These are phyloP conservation scores for Calonectria naviculata DNA, from an alignment of 2,329 filamentous ascomycete species.

Conservation along the genomic window DNA sequence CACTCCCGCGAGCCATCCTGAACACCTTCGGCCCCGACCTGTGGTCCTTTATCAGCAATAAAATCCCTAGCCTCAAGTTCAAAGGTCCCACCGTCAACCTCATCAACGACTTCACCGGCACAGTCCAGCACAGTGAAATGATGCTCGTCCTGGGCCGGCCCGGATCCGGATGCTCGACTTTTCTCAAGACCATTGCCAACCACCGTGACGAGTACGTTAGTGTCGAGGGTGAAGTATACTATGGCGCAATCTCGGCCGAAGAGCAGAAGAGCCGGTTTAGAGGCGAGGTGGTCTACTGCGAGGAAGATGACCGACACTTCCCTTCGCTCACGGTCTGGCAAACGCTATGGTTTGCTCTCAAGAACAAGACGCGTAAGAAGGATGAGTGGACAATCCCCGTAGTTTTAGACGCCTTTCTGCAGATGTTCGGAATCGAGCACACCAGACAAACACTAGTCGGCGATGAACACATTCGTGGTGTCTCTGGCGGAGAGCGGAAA, in stretches of 20 bases:
- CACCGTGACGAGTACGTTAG: constrained; percentile 11
- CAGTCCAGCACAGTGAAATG: constrained; percentile 74
- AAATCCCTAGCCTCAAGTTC: constrained; percentile 1
- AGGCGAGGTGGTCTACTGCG: constrained; percentile 21
- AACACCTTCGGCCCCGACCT: constrained; percentile 82
- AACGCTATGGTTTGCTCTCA: constrained; percentile 22
- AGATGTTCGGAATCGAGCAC: constrained; percentile 24
- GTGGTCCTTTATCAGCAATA: constrained; percentile 65
- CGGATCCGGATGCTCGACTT: constrained; percentile 72
- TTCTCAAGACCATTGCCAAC: constrained; percentile 24
- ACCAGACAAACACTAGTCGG: constrained; percentile 57
- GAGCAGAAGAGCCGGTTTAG: constrained; percentile 18
- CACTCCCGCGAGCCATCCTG: constrained; percentile 75
- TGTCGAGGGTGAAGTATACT: constrained; percentile 21
- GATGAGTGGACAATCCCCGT: constrained; percentile 16
- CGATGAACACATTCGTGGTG: constrained; percentile 67
- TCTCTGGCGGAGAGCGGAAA: constrained; percentile 72
- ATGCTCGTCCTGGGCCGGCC: constrained; percentile 71
- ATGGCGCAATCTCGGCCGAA: constrained; percentile 15
- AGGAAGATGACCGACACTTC: constrained; percentile 21
- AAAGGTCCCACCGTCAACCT: constrained; percentile 8
- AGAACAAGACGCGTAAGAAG: constrained; percentile 24
- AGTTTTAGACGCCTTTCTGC: constrained; percentile 15
- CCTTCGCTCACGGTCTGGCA: constrained; percentile 22
- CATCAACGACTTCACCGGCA: constrained; percentile 19